These are phyloP conservation scores for Syzygium aromaticum DNA, from an alignment of 345 rosid species.

Conservation along the genomic window DNA sequence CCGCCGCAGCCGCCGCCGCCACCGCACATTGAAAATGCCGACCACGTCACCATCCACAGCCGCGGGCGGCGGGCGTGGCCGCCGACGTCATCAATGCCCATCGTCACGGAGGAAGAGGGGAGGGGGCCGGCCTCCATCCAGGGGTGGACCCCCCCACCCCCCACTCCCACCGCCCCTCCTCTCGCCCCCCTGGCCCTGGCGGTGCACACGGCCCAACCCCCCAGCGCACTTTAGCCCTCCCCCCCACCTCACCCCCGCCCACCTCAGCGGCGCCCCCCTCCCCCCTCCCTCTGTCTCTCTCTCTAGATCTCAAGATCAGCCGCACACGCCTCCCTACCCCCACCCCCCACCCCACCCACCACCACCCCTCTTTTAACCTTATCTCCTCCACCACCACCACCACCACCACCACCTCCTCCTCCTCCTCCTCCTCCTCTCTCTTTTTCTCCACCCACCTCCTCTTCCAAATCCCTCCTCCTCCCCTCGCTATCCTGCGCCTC, in stretches of 20 bases:
- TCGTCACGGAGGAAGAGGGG: not conserved
- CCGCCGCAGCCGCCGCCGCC: not conserved
- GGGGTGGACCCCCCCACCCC: not conserved
- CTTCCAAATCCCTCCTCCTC: slow-evolving; percentile 5
- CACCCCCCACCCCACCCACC: slow-evolving; percentile 5
- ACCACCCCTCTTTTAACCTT: not conserved
- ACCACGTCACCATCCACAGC: not conserved
- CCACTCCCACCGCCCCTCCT: not conserved
- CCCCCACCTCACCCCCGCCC: not conserved
- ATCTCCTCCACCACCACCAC: slow-evolving; percentile 17
- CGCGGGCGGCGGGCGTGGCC: not conserved
- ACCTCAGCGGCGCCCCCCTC: slow-evolving; percentile 7
- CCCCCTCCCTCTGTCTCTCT: not conserved
- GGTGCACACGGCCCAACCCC: slow-evolving; percentile 16
- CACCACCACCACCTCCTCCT: slow-evolving; percentile 9
- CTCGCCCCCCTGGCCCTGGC: not conserved
- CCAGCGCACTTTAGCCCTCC: slow-evolving; percentile 41
- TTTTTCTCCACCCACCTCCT: slow-evolving; percentile 11
- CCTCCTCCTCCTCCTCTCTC: not conserved
- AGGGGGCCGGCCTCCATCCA: not conserved
- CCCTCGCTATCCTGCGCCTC: slow-evolving; percentile 20
- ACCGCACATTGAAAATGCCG: not conserved
- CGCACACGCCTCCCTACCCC: slow-evolving; percentile 32
- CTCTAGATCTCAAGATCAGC: slow-evolving; percentile 43
- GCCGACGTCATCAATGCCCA: not conserved